Percentiles rank a stretch among this genome's conserved stretches.
phyloP scores from a whole-genome alignment of 2,329 filamentous ascomycete species.

The Penicillium expansum region DNA sequence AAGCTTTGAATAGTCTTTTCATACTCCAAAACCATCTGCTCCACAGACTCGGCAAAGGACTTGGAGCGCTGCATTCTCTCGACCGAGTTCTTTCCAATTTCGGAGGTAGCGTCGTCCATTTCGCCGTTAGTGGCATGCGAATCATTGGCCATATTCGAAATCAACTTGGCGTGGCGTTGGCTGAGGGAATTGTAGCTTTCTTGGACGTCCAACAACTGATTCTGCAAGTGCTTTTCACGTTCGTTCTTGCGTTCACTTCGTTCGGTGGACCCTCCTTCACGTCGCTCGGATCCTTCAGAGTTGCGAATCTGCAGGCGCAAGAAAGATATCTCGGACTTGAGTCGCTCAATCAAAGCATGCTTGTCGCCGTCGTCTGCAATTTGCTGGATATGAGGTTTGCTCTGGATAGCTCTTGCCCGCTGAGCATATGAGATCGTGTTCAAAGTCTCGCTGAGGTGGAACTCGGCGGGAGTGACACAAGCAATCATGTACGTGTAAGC shows the following conservation, averaged over 20 bases:
- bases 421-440: slow-evolving; percentile 98
- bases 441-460: slow-evolving; percentile 93
- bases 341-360: slow-evolving; percentile 84
- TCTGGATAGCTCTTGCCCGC: slow-evolving; percentile 92
- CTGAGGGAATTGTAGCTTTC: slow-evolving; percentile 93
- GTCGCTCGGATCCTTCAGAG: slow-evolving; percentile 65
- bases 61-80: slow-evolving; percentile 92
- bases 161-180: slow-evolving; percentile 90
- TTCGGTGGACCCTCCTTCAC: slow-evolving; percentile 60
- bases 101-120: slow-evolving; percentile 49
- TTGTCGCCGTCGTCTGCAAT: slow-evolving; percentile 86
- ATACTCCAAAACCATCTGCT: slow-evolving; percentile 94
- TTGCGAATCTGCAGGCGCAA: slow-evolving; percentile 89
- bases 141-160: slow-evolving; percentile 86
- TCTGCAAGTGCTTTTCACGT: slow-evolving; percentile 85
- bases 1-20: slow-evolving; percentile 96
- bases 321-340: slow-evolving; percentile 92
- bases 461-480: slow-evolving; percentile 93
- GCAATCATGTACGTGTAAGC: slow-evolving; percentile 99
- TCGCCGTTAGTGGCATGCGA: slow-evolving; percentile 56
- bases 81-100: slow-evolving; percentile 71
- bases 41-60: slow-evolving; percentile 91
- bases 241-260: slow-evolving; percentile 76
- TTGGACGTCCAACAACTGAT: slow-evolving; percentile 86
- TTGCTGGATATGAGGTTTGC: slow-evolving; percentile 94